Percentiles rank a stretch among this genome's conserved stretches.
Conservation (phyloP, 805 yeast species). For the Wickerhamomyces chaumierensis region DNA sequence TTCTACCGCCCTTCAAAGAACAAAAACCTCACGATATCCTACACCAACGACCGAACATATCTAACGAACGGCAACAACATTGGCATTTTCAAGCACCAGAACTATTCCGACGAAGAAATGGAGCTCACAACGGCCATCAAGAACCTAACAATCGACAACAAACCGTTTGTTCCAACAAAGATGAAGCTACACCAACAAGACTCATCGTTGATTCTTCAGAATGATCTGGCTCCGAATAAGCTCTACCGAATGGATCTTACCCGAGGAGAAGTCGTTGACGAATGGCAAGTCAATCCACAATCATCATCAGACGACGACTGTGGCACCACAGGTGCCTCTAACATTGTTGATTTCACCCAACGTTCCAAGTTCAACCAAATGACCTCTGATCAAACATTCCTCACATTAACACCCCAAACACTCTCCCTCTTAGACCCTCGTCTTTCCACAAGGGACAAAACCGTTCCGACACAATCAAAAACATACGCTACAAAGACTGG, state of each 20-base stretch:
- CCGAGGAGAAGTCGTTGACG: slow-evolving; percentile 76
- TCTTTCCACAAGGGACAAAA: too few species aligned
- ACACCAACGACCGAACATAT: slow-evolving; percentile 58
- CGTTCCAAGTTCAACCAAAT: slow-evolving; percentile 63
- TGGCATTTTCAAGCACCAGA: slow-evolving; percentile 64
- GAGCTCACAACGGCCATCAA: slow-evolving; percentile 61
- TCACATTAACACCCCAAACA: too few species aligned
- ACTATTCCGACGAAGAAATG: slow-evolving; percentile 35
- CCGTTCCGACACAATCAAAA: too few species aligned
- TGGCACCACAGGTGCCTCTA: too few species aligned
- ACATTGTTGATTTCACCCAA: slow-evolving; percentile 55
- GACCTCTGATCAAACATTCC: slow-evolving; percentile 60
- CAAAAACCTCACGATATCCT: slow-evolving; percentile 60
- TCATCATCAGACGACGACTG: too few species aligned
- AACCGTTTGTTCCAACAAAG: slow-evolving; percentile 41
- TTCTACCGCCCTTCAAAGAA: slow-evolving; percentile 32
- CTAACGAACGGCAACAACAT: slow-evolving; percentile 70
- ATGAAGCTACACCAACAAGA: slow-evolving; percentile 76
- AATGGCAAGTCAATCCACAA: slow-evolving; percentile 67
- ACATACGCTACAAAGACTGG: slow-evolving; percentile 33
- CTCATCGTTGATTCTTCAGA: slow-evolving; percentile 54
- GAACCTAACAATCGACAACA: slow-evolving; percentile 33
- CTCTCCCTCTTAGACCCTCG: too few species aligned
- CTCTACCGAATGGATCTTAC: slow-evolving; percentile 70
- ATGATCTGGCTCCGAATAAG: slow-evolving; percentile 30